Conservation (phyloP, 441 rosid species). For the Croton laevigatus region DNA sequence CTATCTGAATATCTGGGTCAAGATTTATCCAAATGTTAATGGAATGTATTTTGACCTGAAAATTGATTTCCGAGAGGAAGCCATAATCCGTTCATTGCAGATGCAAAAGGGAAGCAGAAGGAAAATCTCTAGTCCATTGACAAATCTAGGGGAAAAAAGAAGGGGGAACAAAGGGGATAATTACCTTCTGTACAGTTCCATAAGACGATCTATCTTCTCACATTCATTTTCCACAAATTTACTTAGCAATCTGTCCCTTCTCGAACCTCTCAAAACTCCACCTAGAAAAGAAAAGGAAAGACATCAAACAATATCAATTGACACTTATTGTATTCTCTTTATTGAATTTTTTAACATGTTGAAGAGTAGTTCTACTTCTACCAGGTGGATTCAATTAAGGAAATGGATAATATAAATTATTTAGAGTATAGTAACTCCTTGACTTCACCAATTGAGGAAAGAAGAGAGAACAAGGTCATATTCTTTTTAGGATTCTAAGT, state of each 20-base stretch:
- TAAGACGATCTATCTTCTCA: constrained; percentile 95
- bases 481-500: too few relatives aligned
- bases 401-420: not conserved
- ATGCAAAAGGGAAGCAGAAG: not conserved
- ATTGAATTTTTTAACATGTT: not conserved
- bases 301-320: constrained; percentile 8
- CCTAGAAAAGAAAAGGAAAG: constrained; percentile 36
- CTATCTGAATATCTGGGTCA: constrained; percentile 73
- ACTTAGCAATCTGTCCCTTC: constrained; percentile 86
- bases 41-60: not conserved
- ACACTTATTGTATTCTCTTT: not conserved
- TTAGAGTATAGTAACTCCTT: not conserved
- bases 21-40: constrained; percentile 8
- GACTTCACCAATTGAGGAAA: not conserved
- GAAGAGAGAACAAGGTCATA: not conserved
- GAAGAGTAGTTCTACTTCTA: not conserved
- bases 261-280: constrained; percentile 86
- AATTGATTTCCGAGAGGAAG: constrained; percentile 2
- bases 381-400: not conserved
- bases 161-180: constrained; percentile 3
- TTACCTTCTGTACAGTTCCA: constrained; percentile 90
- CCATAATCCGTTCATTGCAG: not conserved
- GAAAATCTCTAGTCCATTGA: not conserved
- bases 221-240: constrained; percentile 89
- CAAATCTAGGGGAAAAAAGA: not conserved